Base-by-base conservation (phyloP, 1,139 yeast species). In the Williopsis jadinii region DNA sequence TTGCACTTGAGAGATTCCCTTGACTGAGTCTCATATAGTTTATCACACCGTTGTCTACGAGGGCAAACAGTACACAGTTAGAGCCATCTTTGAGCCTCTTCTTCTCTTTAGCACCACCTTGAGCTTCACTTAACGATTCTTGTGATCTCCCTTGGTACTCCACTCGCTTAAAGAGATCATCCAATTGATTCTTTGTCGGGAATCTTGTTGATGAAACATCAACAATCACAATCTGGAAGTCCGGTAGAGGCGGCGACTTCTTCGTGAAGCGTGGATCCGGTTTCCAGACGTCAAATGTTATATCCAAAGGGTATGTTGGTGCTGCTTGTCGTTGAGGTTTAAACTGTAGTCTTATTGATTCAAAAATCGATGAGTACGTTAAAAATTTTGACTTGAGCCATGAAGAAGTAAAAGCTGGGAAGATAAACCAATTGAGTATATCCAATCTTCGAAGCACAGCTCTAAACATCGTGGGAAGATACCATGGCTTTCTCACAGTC, bases 241-340 rank as follows among this genome's bases (percentile, higher is more conserved):
- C 92, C 1, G 97, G 95, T 1, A 57, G 49, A 0, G 86, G 84
- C 0, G 90, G 88, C 28, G 59, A 56, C 35, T 77, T 79, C 55
- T 88, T 88, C 43, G 79, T 79, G 62, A 85, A 90, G 9, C 60
- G 62, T 0, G 82, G 75, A 2, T 72, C 67, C 0, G 97, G 97
- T 59, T 85, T 88, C 97, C 97, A 90, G 1, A 86, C 86, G 53
- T 84, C 72, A 53, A 71, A 88, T 1, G 61, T 52, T 26, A 61
- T 47, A 9, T 48, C 30, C 3, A 44, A 14, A 13, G 45, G 44
- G 11, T 30, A n/a, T n/a, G 32, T 14, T 29, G 30, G 30, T 30
- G 32, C 24, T 26, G 34, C 12, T 27, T 34, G 39, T 29, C 51
- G 30, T 12, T 46, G 50, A 28, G 47, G 32, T 53, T 2, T 56